These are phyloP conservation scores for Lasiosphaeriaceae sp. DNA, from an alignment of 495 filamentous ascomycete species.

Conservation along the genomic window DNA sequence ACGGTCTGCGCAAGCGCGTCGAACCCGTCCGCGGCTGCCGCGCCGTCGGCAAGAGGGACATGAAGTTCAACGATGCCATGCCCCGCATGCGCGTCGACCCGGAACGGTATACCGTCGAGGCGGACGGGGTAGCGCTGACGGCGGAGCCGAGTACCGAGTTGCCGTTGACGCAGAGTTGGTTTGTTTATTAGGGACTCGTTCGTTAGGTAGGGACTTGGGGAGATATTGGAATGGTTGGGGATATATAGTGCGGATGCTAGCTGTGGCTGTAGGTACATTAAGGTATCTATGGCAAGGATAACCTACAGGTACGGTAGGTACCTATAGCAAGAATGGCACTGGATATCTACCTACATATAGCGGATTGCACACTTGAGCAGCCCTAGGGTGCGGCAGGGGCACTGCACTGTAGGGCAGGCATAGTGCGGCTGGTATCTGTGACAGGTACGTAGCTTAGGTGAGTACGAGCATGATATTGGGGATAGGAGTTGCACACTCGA, in stretches of 20 bases:
- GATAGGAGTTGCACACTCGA: too few relatives aligned
- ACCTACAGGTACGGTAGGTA: too few relatives aligned
- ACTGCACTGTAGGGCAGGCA: too few relatives aligned
- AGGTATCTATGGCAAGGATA: too few relatives aligned
- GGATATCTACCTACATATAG: too few relatives aligned
- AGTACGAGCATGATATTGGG: too few relatives aligned
- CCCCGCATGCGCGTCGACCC: slow-evolving; percentile 93
- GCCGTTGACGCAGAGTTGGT: slow-evolving; percentile 80
- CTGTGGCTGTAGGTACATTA: too few relatives aligned
- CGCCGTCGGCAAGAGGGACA: slow-evolving; percentile 78
- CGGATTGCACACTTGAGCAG: too few relatives aligned
- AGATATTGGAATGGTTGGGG: background rate
- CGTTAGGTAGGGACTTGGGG: background rate
- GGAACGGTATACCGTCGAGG: slow-evolving; percentile 85
- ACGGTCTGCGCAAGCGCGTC: slow-evolving; percentile 75
- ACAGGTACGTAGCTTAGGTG: too few relatives aligned
- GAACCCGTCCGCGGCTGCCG: slow-evolving; percentile 80
- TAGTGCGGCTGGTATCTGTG: too few relatives aligned
- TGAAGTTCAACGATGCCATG: slow-evolving; percentile 88
- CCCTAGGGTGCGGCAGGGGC: too few relatives aligned
- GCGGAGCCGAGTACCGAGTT: slow-evolving; percentile 69
- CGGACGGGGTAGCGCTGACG: slow-evolving; percentile 71
- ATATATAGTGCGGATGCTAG: background rate
- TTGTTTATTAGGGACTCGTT: slow-evolving; percentile 68
- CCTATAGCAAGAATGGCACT: too few relatives aligned